Conservation (phyloP, 805 yeast species). For the Schizosaccharomyces cryophilus region DNA sequence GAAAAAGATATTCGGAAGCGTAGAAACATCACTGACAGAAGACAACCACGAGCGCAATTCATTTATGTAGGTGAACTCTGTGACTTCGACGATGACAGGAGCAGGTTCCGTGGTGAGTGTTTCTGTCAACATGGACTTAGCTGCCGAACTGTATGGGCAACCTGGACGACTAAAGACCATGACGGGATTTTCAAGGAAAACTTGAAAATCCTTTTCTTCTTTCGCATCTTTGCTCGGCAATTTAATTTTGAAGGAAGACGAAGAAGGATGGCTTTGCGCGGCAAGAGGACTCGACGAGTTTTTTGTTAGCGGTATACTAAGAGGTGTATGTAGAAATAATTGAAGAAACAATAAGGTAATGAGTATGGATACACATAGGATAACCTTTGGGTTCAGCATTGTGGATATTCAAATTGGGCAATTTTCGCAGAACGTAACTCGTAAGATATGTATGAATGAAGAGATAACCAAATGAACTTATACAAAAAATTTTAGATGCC, state of each 20-base stretch:
- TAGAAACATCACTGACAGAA: not conserved
- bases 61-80: not conserved
- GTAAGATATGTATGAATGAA: too few species aligned
- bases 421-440: too few species aligned
- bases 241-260: not conserved
- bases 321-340: too few species aligned
- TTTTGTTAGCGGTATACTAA: too few species aligned
- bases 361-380: too few species aligned
- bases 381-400: too few species aligned
- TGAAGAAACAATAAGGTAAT: too few species aligned
- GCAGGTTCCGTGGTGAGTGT: not conserved
- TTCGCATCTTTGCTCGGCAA: not conserved
- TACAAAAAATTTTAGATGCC: too few species aligned
- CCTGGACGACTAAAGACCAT: not conserved
- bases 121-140: not conserved
- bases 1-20: constrained; percentile 1
- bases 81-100: not conserved
- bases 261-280: too few species aligned
- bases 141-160: not conserved
- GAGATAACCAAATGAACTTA: too few species aligned
- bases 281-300: too few species aligned
- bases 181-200: not conserved
- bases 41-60: not conserved
- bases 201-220: not conserved
- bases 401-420: too few species aligned